Evolutionary conservation across 202 grass and related monocot species (phyloP).

Genomic region (Dendrocalamus latiflorus): DNA sequence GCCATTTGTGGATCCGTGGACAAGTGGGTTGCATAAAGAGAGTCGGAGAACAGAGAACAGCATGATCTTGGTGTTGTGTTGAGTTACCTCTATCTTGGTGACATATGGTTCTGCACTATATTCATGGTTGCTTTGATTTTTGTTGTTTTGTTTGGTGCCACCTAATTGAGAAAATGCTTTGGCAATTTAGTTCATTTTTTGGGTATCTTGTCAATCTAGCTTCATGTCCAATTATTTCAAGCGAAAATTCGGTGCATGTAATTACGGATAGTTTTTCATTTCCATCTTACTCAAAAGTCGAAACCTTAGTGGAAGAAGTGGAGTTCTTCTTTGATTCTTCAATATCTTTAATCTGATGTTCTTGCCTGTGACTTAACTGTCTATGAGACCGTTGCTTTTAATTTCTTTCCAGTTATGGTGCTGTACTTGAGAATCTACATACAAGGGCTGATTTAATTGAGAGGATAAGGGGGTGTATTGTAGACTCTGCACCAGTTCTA

Average conservation of each 20-base stretch:
- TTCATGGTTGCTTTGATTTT: background rate
- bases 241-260: background rate
- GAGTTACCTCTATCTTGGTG: too few species aligned
- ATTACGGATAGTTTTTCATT: background rate
- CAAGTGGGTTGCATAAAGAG: background rate
- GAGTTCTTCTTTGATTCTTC: background rate
- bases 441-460: conserved; percentile 69
- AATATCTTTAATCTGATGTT: background rate
- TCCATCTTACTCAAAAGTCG: background rate
- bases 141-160: background rate
- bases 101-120: background rate
- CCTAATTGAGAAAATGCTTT: background rate
- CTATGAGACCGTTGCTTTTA: background rate
- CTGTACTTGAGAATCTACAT: conserved; percentile 72
- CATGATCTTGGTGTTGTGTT: background rate
- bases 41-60: background rate
- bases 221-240: conserved; percentile 4
- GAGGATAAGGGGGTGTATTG: too few species aligned
- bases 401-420: conserved; percentile 67
- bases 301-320: background rate
- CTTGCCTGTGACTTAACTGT: background rate
- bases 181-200: background rate
- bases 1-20: background rate
- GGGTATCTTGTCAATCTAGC: background rate
- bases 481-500: conserved; percentile 74